Percentiles rank a stretch among this genome's conserved stretches.
Conservation (phyloP, 768 basidiomycete species). For the Lanmaoa pseudosensibilis region DNA sequence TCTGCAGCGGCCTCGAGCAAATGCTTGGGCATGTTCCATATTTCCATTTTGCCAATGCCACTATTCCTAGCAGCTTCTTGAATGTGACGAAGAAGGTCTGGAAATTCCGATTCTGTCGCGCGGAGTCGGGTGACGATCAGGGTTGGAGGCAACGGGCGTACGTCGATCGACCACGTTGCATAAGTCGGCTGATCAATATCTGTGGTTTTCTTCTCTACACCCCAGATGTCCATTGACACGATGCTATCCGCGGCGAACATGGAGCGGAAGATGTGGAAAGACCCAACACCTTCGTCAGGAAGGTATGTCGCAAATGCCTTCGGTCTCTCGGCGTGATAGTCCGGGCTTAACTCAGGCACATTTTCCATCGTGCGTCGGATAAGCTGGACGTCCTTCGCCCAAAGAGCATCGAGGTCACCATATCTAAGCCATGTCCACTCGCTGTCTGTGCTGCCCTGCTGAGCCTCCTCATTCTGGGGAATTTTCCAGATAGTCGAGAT, state of each 20-base stretch:
- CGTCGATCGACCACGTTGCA: slow-evolving; percentile 49
- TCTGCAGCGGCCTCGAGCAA: slow-evolving; percentile 29
- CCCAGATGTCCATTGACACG: slow-evolving; percentile 21
- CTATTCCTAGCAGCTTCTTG: slow-evolving; percentile 35
- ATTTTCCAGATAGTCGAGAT: slow-evolving; percentile 44
- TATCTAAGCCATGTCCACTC: slow-evolving; percentile 36
- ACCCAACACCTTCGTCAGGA: slow-evolving; percentile 48
- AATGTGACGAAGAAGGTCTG: slow-evolving; percentile 36
- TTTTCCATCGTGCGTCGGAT: slow-evolving; percentile 36
- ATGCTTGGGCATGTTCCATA: slow-evolving; percentile 45
- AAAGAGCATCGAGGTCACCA: slow-evolving; percentile 36
- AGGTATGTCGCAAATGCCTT: slow-evolving; percentile 39
- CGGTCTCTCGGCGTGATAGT: slow-evolving; percentile 11
- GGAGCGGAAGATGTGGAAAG: slow-evolving; percentile 39
- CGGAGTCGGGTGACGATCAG: slow-evolving; percentile 48
- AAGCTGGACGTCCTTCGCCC: slow-evolving; percentile 40
- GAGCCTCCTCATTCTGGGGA: slow-evolving; percentile 3
- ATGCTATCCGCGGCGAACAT: slow-evolving; percentile 17
- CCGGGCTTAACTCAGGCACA: slow-evolving; percentile 3
- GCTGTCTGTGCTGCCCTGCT: neutral
- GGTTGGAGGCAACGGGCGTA: slow-evolving; percentile 30
- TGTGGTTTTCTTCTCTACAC: slow-evolving; percentile 14
- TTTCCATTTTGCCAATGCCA: slow-evolving; percentile 41
- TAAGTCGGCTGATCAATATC: slow-evolving; percentile 20
- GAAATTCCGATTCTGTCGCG: slow-evolving; percentile 32